Base-by-base conservation (phyloP, 116 monocot species). In the Iris pallida region DNA sequence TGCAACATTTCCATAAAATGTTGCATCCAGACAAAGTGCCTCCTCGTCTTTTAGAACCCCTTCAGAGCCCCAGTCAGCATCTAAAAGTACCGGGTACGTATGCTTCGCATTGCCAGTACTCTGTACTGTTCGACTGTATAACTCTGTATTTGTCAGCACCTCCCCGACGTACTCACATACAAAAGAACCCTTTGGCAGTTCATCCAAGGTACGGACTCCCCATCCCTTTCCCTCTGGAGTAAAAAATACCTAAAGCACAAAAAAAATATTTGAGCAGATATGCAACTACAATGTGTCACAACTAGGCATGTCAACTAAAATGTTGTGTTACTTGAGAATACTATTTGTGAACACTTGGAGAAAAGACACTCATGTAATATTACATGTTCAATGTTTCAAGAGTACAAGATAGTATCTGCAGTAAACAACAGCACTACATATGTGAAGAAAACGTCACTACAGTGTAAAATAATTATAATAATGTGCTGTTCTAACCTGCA, bases 111-210 rank as follows among this genome's bases (percentile, higher is more conserved):
- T 83, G 20, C 66, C 72, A 11, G 73, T 79, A 8, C 45, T 79
- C 63, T 80, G 74, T 5, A 78, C 13, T 20, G 74, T 90, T 63
- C 93, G 70, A 47, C 93, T 87, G 80, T 88, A 76, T 2, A 90
- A 67, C 68, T 99, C 93, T 16, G 47, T 90, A 63, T 71, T 90
- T n/a, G 98, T 99, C 53, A 99, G 47, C 7, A 99, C 69, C 43
- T 99, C 98, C 7, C 98, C 98, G 57, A 88, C 83, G 82, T 88
- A 99, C 68, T 99, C 90, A 65, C 93, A 98, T 1, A 98, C 78
- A 86, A 98, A 98, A 61, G 85, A 57, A 43, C 98, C 98, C 63
- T 68, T 82, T 8, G 98, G 98, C 53, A 98, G 66, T 54, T 93
- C 88, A 65, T 90, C 93, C 41, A 93, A 72, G 19, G 92, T 84